A percentile compares a stretch with the other conserved stretches of the same genome.
Conservation (phyloP, 2,329 filamentous ascomycete genomes). For the Apiospora rasikravindrae region DNA sequence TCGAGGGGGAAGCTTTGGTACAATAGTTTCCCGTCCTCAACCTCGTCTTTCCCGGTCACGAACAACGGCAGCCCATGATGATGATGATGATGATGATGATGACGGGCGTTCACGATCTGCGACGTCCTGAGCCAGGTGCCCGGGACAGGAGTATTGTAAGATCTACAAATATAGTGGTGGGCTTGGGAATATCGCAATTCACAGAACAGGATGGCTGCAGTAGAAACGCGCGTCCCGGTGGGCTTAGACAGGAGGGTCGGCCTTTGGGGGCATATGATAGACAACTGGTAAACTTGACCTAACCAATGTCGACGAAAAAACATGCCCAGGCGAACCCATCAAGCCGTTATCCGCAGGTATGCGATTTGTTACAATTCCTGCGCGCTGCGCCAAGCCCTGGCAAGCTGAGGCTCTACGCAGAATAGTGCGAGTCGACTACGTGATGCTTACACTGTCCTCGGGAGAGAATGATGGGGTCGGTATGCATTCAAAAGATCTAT, state of each 20-base stretch:
- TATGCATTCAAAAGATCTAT: not conserved
- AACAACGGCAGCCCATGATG: not conserved
- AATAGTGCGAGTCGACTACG: too few species aligned
- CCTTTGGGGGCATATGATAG: not conserved
- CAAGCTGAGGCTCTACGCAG: not conserved
- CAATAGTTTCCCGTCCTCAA: not conserved
- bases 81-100: not conserved
- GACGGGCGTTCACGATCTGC: conserved; percentile 1
- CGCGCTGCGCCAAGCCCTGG: not conserved
- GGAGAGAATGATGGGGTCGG: not conserved
- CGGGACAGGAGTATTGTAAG: not conserved
- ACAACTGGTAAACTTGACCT: not conserved
- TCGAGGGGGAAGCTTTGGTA: not conserved
- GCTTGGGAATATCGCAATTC: not conserved
- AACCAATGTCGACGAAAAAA: not conserved
- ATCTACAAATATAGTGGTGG: not conserved
- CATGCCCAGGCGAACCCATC: not conserved
- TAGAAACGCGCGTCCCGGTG: conserved; percentile 28
- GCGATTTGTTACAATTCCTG: not conserved
- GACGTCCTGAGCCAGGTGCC: not conserved
- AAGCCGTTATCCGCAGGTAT: not conserved
- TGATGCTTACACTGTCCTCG: not conserved
- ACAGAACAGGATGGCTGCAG: not conserved
- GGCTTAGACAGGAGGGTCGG: conserved; percentile 25
- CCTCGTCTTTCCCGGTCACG: not conserved